Evolutionary conservation across 73 alveolate species (phyloP), one percentile per base, ranked within the genome.

Genomic region (Effrenium voratum): DNA sequence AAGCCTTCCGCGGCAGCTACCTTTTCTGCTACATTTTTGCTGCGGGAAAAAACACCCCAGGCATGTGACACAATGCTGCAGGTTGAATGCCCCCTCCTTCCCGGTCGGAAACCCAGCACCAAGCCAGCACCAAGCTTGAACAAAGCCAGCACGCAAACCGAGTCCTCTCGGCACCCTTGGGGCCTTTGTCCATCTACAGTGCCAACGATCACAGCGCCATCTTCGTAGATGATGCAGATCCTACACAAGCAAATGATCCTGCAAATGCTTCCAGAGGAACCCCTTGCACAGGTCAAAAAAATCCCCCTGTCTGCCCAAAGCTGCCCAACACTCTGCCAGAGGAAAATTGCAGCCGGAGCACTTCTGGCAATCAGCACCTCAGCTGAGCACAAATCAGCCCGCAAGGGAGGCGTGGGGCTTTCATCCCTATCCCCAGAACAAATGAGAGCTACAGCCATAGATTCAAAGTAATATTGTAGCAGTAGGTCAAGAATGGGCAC

Each of bases 111-210:
- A n/a, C n/a, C n/a, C n/a, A n/a, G n/a, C n/a, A n/a, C n/a, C n/a
- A n/a, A 66, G 41, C 45, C 83, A 72, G 30, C 49, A 47, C 83
- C 22, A 34, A 36, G 19, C 83, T 40, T 2, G 83, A 5, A 32
- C 8, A 66, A 32, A 24, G n/a, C n/a, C n/a, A n/a, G n/a, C n/a
- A n/a, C n/a, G n/a, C n/a, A n/a, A n/a, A n/a, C n/a, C n/a, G n/a
- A n/a, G n/a, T n/a, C n/a, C n/a, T n/a, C n/a, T n/a, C n/a, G n/a
- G n/a, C n/a, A n/a, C n/a, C n/a, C n/a, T 8, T 52, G 63, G 30
- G 99, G 99, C 97, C 99, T 99, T 99, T 99, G 99, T n/a, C 99
- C 99, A 98, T 99, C 99, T n/a, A 99, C 99, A 16, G 99, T 99
- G 84, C 99, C 99, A 1, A 99, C 99, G 50, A 99, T 99, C 40